A percentile compares a stretch with the other conserved stretches of the same genome.
These are phyloP conservation scores for Pythium plurisporium DNA, from an alignment of 352 stramenopile species.

Conservation along the genomic window DNA sequence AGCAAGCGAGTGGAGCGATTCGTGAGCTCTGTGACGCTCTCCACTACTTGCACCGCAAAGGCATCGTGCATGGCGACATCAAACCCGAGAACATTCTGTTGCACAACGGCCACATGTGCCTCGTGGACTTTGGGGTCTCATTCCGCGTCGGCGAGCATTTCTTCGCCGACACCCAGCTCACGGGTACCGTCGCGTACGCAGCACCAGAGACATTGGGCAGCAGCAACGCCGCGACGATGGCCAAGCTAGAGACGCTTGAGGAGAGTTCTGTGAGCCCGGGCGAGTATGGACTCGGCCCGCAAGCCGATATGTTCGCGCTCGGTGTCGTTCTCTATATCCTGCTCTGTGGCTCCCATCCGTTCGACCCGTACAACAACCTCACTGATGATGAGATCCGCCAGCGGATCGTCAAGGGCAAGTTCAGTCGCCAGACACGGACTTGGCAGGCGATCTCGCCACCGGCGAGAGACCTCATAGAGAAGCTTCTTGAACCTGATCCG, in stretches of 20 bases:
- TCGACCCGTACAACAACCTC: conserved; percentile 84
- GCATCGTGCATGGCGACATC: conserved; percentile 86
- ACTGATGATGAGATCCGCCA: conserved; percentile 82
- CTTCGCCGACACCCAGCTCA: conserved; percentile 67
- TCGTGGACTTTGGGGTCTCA: conserved; percentile 85
- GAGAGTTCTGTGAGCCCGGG: conserved; percentile 8
- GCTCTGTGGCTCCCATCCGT: conserved; percentile 77
- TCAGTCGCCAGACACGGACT: conserved; percentile 59
- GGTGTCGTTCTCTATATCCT: conserved; percentile 83
- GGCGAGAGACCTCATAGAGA: conserved; percentile 67
- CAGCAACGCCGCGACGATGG: conserved; percentile 25
- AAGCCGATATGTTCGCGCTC: conserved; percentile 81
- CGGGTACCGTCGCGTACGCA: conserved; percentile 70
- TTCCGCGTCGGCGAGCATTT: conserved; percentile 76
- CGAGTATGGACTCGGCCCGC: conserved; percentile 58
- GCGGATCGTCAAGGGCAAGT: conserved; percentile 76
- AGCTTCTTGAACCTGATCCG: conserved; percentile 61
- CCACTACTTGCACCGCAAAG: conserved; percentile 83
- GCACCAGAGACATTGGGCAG: conserved; percentile 61
- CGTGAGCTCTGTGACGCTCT: conserved; percentile 75
- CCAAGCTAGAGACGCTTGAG: conserved; percentile 7
- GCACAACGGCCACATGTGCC: conserved; percentile 65
- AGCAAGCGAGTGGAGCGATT: conserved; percentile 61
- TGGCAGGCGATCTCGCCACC: conserved; percentile 67
- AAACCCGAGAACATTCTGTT: conserved; percentile 88